These are phyloP conservation scores for Talaromyces sp. DNA, from an alignment of 2,329 filamentous ascomycete species.

Conservation along the genomic window DNA sequence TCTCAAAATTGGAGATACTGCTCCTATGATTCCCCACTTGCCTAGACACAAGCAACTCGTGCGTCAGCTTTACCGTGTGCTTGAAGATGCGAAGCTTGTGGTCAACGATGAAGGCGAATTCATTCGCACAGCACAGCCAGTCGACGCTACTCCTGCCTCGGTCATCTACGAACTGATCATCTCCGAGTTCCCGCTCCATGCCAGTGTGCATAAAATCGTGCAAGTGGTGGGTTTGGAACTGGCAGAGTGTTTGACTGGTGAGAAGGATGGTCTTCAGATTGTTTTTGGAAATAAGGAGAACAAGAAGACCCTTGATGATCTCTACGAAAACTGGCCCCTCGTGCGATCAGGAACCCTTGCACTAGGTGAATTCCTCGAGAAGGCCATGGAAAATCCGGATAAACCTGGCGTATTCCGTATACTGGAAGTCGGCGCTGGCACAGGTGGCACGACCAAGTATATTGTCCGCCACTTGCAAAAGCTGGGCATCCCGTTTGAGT, in stretches of 20 bases:
- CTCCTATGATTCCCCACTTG: background rate
- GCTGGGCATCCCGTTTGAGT: constrained; percentile 21
- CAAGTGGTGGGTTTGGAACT: constrained; percentile 18
- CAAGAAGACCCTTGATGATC: background rate
- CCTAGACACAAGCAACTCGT: constrained; percentile 25
- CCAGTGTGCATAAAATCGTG: constrained; percentile 19
- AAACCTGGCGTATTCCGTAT: background rate
- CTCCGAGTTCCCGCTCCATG: constrained; percentile 20
- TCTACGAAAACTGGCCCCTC: constrained; percentile 7
- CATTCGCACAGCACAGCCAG: constrained; percentile 23
- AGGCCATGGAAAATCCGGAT: background rate
- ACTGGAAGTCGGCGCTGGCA: constrained; percentile 4
- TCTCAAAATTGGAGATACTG: background rate
- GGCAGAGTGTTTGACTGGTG: constrained; percentile 25
- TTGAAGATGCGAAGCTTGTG: constrained; percentile 27
- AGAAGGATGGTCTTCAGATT: constrained; percentile 28
- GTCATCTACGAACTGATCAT: constrained; percentile 24
- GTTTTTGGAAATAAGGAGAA: constrained; percentile 25
- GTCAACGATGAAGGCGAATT: constrained; percentile 19
- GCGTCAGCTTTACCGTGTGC: constrained; percentile 28
- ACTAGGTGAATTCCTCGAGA: constrained; percentile 1
- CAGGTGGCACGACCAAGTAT: constrained; percentile 24
- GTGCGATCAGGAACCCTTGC: background rate
- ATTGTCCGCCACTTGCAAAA: constrained; percentile 16
- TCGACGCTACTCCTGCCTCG: constrained; percentile 18